Conservation (phyloP, 345 rosid genomes). For the Arabidopsis suecica region DNA sequence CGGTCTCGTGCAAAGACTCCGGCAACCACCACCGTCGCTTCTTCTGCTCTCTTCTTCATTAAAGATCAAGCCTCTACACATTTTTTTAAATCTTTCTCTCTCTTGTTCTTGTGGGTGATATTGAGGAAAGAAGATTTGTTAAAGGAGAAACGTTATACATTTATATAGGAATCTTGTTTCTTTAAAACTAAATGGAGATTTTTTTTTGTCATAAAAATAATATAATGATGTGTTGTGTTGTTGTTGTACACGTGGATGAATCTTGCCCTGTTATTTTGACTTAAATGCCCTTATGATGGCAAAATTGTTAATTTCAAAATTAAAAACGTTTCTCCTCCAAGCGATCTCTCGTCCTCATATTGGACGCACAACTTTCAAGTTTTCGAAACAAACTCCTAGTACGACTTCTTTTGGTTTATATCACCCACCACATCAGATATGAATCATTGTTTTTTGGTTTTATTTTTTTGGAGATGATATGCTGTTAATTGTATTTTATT, state of each 20-base stretch:
- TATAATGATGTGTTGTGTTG: constrained; percentile 29
- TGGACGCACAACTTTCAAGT: constrained; percentile 29
- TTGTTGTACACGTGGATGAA: constrained; percentile 45
- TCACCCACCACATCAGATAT: background rate
- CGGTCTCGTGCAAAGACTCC: constrained; percentile 34
- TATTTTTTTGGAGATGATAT: background rate
- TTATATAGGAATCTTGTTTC: constrained; percentile 35
- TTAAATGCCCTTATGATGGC: constrained; percentile 32
- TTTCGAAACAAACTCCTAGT: constrained; percentile 11
- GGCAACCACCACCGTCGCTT: constrained; percentile 33
- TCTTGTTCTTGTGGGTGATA: background rate
- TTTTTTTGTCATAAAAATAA: background rate
- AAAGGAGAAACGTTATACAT: constrained; percentile 32
- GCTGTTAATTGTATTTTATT: background rate
- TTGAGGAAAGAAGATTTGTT: constrained; percentile 20
- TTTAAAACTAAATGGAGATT: constrained; percentile 19
- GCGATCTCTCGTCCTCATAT: constrained; percentile 17
- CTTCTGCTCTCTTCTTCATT: constrained; percentile 38
- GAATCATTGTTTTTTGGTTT: constrained; percentile 8
- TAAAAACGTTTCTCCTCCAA: constrained; percentile 25
- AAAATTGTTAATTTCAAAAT: constrained; percentile 8
- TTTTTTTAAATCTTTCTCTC: constrained; percentile 29
- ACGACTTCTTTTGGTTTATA: too few relatives aligned
- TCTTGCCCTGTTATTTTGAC: constrained; percentile 36
- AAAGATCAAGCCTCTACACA: constrained; percentile 56